Base-by-base conservation (phyloP, 805 yeast genomes). In the Candida boidinii region DNA sequence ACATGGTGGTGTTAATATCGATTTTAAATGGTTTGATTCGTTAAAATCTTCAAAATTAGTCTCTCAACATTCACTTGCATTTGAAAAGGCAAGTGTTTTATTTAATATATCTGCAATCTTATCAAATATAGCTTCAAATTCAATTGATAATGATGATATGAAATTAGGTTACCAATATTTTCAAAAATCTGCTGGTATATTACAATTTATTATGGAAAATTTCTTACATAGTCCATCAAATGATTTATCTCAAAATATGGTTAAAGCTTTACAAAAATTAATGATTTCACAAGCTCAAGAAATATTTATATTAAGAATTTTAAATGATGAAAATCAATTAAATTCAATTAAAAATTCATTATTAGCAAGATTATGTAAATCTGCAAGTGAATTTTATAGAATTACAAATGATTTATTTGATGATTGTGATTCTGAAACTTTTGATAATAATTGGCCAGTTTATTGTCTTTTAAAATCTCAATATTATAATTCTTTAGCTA, bases 231-330 rank as follows among this genome's bases (percentile, higher is more conserved):
- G 96, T 0, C 96, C 97, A 1, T 74, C 87, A 4, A 62, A 68
- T 5, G 98, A 90, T 54, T 60, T 88, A 31, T 64, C 70, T 38
- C 81, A 80, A 22, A 73, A 79, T 16, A 76, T 85, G 1, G 73
- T 84, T 8, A 66, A 67, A 26, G 78, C 84, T 23, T 64, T 90
- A 31, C 53, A 67, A 12, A 69, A 68, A 41, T 53, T 88, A 34
- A 75, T 80, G 73, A 61, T 86, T 35, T 92, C 94, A 0, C 95
- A 90, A 53, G 85, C 92, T 3, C 96, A 88, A 51, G 96, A 92
- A 43, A 69, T 81, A 6, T 88, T 90, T 51, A 58, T 80, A 3
- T 52, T 78, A 46, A 79, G 75, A 42, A 72, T 76, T 7, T 50
- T 85, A 23, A 65, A 60, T 36, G n/a, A n/a, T n/a, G 67, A 64